A percentile compares a stretch with the other conserved stretches of the same genome.
Conservation (phyloP, 257 asterid genomes). For the Solanum chmielewskii region DNA sequence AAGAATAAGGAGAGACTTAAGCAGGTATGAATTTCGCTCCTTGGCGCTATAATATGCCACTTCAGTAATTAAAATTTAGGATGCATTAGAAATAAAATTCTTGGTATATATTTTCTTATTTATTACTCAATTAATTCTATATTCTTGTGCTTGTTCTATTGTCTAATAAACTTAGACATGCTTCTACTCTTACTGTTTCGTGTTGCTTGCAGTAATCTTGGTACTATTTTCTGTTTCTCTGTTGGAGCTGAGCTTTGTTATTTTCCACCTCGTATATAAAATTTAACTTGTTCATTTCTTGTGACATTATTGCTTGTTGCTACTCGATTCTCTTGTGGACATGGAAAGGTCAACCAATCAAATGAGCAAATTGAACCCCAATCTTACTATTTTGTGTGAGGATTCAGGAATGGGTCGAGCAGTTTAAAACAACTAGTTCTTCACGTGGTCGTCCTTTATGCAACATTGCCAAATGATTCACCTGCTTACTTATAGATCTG, state of each 20-base stretch:
- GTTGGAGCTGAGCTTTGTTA: background rate
- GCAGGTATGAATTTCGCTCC: slow-evolving; percentile 43
- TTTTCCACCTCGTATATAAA: background rate
- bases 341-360: background rate
- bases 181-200: background rate
- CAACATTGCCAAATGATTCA: background rate
- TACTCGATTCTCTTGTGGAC: background rate
- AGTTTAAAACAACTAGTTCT: background rate
- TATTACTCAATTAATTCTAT: background rate
- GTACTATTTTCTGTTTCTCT: background rate
- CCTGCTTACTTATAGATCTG: background rate
- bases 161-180: background rate
- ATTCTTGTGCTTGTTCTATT: background rate
- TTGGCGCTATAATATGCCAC: background rate
- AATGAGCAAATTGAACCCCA: background rate
- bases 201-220: background rate
- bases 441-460: background rate
- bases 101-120: background rate
- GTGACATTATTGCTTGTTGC: background rate
- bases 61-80: background rate
- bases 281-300: background rate
- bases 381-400: background rate
- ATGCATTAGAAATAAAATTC: background rate
- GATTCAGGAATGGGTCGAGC: background rate
- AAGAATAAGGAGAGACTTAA: slow-evolving; percentile 43